These are phyloP conservation scores for Zoysia pacifica DNA, from an alignment of 176 grass and related monocot genomes.

Conservation along the genomic window DNA sequence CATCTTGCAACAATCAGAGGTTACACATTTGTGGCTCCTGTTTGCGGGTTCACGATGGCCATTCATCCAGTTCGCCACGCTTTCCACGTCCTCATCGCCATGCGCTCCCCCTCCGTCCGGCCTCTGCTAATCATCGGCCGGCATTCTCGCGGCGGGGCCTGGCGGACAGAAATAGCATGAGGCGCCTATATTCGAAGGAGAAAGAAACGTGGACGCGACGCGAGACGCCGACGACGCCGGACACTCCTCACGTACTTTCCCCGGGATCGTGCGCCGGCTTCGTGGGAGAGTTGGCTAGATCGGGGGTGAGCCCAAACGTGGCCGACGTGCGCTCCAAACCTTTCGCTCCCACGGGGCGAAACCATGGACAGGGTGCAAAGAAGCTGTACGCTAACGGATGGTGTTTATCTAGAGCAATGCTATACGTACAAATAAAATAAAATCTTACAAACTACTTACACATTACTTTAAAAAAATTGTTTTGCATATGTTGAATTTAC, in stretches of 20 bases:
- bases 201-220: slow-evolving; percentile 42
- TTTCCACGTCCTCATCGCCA: neutral
- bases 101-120: neutral
- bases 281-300: neutral
- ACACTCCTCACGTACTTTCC: neutral
- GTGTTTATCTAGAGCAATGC: neutral
- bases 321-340: slow-evolving; percentile 30
- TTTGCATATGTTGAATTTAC: too few species aligned
- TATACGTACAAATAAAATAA: too few species aligned
- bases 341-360: neutral
- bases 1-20: neutral
- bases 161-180: slow-evolving; percentile 38
- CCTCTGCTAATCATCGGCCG: neutral
- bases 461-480: too few species aligned
- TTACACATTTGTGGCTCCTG: neutral
- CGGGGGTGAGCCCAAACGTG: slow-evolving; percentile 6
- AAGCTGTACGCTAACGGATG: neutral
- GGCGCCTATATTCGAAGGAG: neutral
- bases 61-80: neutral
- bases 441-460: too few species aligned
- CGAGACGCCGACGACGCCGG: slow-evolving; percentile 3
- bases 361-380: neutral
- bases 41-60: neutral
- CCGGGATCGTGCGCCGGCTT: slow-evolving; percentile 33
- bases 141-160: neutral